These are phyloP conservation scores for Silene latifolia DNA, from an alignment of 148 eudicot species.

Conservation along the genomic window DNA sequence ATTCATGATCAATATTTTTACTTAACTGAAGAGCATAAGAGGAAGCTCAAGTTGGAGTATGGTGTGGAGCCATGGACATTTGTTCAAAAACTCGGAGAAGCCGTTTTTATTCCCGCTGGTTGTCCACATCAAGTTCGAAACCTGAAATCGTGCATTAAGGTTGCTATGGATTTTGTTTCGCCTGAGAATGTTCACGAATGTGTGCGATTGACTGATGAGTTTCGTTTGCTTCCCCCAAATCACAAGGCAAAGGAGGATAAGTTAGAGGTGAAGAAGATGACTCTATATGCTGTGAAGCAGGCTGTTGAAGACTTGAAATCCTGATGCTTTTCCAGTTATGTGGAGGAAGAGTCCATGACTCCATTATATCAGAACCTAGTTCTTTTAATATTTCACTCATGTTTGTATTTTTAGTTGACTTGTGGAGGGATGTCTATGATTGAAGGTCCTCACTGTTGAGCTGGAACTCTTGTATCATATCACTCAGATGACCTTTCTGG, in stretches of 20 bases:
- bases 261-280: slow-evolving; percentile 47
- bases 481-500: slow-evolving; percentile 13
- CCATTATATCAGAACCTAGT: neutral
- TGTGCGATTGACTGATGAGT: slow-evolving; percentile 43
- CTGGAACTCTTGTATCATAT: slow-evolving; percentile 12
- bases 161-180: slow-evolving; percentile 49
- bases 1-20: slow-evolving; percentile 59
- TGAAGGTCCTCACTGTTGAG: neutral
- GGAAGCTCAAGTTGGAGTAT: slow-evolving; percentile 49
- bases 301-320: slow-evolving; percentile 37
- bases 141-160: slow-evolving; percentile 54
- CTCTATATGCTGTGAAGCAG: slow-evolving; percentile 34
- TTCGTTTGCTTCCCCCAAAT: slow-evolving; percentile 38
- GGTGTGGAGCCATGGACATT: slow-evolving; percentile 63
- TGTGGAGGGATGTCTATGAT: neutral
- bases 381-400: neutral
- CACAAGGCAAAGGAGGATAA: slow-evolving; percentile 52
- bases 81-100: slow-evolving; percentile 51
- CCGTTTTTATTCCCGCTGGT: slow-evolving; percentile 61
- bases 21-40: slow-evolving; percentile 52
- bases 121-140: slow-evolving; percentile 67
- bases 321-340: neutral
- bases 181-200: slow-evolving; percentile 51
- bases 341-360: neutral
- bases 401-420: slow-evolving; percentile 2